Conservation (phyloP, 148 eudicot genomes). For the Persicaria maculosa region DNA sequence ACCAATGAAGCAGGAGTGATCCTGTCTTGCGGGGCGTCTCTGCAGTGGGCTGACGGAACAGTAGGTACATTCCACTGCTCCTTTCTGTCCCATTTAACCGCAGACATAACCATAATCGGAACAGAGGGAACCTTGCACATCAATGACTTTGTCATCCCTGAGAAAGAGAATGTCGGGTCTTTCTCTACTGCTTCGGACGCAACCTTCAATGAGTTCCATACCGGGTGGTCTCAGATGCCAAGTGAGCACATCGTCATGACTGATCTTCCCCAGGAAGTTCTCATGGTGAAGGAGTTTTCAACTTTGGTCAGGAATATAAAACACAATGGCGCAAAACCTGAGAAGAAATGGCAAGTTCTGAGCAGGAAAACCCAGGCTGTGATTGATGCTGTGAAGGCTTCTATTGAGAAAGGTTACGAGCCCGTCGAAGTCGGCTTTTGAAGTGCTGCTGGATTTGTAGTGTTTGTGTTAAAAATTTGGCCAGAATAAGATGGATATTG, state of each 20-base stretch:
- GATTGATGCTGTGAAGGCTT: conserved; percentile 43
- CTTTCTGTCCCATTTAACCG: conserved; percentile 41
- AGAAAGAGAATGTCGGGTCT: conserved; percentile 24
- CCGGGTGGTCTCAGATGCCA: conserved; percentile 32
- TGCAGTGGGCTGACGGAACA: conserved; percentile 49
- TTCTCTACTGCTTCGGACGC: conserved; percentile 27
- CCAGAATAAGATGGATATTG: not conserved
- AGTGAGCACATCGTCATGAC: conserved; percentile 27
- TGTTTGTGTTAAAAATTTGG: not conserved
- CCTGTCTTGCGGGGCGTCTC: conserved; percentile 50
- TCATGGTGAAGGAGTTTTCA: conserved; percentile 47
- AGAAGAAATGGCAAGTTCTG: conserved; percentile 37
- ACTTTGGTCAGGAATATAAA: conserved; percentile 33
- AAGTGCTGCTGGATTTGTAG: not conserved
- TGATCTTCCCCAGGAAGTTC: conserved; percentile 50
- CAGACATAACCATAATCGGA: conserved; percentile 41
- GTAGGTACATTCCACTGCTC: conserved; percentile 52
- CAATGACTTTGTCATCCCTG: conserved; percentile 35
- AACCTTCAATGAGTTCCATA: conserved; percentile 21
- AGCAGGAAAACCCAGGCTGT: conserved; percentile 52
- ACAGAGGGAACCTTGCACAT: conserved; percentile 42
- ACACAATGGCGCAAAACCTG: conserved; percentile 23
- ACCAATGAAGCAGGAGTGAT: conserved; percentile 43
- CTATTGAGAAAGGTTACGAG: conserved; percentile 38
- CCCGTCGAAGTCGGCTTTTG: conserved; percentile 25